These are phyloP conservation scores for Poterioochromonas sp. DNA, from an alignment of 352 stramenopile genomes.

Conservation along the genomic window DNA sequence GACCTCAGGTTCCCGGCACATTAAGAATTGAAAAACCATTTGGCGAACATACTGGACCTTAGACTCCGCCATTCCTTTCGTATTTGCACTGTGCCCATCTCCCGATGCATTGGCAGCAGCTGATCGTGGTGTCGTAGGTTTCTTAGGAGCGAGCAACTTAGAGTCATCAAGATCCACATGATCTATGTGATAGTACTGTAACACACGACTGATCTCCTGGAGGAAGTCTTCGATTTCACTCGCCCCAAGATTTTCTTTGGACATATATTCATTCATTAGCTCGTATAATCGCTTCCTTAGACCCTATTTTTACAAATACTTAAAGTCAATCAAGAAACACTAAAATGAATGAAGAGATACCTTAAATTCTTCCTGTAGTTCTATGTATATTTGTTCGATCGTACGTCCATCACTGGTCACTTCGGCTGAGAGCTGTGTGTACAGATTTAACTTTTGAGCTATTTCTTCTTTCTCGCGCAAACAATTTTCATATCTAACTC, in stretches of 20 bases:
- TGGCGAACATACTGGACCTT: conserved; percentile 23
- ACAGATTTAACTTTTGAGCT: not conserved
- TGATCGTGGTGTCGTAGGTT: not conserved
- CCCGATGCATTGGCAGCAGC: not conserved
- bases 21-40: conserved; percentile 15
- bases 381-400: not conserved
- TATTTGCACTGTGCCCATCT: not conserved
- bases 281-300: not conserved
- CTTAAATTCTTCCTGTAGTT: conserved; percentile 17
- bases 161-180: not conserved
- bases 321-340: not conserved
- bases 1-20: not conserved
- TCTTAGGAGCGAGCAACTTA: not conserved
- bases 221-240: not conserved
- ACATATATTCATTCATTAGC: not conserved
- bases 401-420: not conserved
- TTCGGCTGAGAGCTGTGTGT: not conserved
- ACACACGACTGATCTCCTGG: not conserved
- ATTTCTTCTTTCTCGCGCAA: conserved; percentile 10
- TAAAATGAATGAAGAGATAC: not conserved
- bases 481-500: conserved; percentile 21
- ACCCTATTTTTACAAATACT: not conserved
- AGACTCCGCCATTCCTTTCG: not conserved
- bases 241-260: not conserved
- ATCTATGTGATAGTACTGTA: conserved; percentile 4